Percentiles rank a stretch among this genome's conserved stretches.
Conservation (phyloP, 225 moss, liverwort and hornwort genomes). For the Bryum argenteum region DNA sequence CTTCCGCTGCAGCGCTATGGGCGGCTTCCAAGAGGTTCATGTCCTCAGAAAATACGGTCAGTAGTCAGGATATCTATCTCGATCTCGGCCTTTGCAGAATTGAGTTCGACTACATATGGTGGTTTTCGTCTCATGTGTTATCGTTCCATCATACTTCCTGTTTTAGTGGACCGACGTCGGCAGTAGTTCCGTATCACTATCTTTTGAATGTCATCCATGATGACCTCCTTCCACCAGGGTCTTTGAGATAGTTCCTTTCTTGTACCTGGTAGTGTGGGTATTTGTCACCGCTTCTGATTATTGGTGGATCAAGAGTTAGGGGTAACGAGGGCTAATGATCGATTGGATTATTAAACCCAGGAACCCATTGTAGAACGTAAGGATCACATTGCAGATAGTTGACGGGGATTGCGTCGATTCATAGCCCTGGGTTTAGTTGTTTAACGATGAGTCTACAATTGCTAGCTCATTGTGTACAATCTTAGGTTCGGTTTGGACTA, state of each 20-base stretch:
- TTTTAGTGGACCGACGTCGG: not conserved
- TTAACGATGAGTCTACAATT: not conserved
- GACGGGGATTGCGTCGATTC: slow-evolving; percentile 11
- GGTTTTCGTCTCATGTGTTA: slow-evolving; percentile 7
- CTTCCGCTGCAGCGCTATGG: slow-evolving; percentile 42
- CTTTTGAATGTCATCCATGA: not conserved
- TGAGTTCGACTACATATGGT: not conserved
- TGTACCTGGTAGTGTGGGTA: not conserved
- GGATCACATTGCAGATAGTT: not conserved
- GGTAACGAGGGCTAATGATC: not conserved
- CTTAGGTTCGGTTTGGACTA: not conserved
- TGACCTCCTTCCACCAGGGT: not conserved
- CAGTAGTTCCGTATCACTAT: not conserved
- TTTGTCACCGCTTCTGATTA: not conserved
- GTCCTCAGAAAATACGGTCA: slow-evolving; percentile 53
- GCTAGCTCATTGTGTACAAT: not conserved
- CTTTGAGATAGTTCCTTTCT: not conserved
- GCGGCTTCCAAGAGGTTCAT: slow-evolving; percentile 42
- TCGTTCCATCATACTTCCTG: not conserved
- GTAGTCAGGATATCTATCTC: slow-evolving; percentile 12
- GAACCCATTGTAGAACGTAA: not conserved
- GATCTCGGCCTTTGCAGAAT: not conserved
- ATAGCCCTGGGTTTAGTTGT: not conserved
- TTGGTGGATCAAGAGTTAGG: not conserved
- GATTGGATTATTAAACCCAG: not conserved